A percentile compares a stretch with the other conserved stretches of the same genome.
Conservation (phyloP, 345 rosid genomes). For the Gossypium mustelinum region DNA sequence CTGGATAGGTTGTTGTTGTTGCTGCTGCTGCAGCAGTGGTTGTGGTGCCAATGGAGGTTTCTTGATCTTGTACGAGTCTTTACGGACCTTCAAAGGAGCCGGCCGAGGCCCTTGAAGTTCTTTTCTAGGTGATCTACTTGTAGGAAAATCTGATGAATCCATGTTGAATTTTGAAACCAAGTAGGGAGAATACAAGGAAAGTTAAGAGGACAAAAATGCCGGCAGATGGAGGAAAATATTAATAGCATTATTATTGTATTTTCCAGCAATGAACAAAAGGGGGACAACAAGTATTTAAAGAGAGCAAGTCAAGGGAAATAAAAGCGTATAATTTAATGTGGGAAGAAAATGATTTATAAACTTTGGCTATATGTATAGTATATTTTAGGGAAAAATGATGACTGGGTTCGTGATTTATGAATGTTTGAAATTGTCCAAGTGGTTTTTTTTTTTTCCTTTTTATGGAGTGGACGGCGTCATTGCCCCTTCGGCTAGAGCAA, state of each 20-base stretch:
- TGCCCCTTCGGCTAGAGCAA: conserved; percentile 13
- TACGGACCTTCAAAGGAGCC: conserved; percentile 56
- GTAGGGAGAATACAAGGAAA: neutral
- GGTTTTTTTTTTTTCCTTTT: neutral
- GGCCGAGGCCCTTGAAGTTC: conserved; percentile 88
- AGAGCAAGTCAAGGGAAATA: conserved; percentile 30
- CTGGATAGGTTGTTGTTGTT: conserved; percentile 22
- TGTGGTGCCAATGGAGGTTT: conserved; percentile 57
- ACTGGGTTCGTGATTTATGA: conserved; percentile 29
- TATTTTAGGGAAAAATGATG: conserved; percentile 1
- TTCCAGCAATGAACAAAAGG: neutral
- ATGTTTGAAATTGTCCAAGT: conserved; percentile 39
- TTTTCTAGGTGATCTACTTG: conserved; percentile 53
- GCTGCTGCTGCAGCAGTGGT: neutral
- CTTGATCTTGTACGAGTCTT: conserved; percentile 77
- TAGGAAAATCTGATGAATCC: conserved; percentile 38
- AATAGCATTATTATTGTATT: conserved; percentile 20
- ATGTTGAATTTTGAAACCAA: conserved; percentile 15
- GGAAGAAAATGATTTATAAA: neutral
- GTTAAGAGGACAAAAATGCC: neutral
- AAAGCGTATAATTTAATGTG: neutral
- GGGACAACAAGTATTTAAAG: conserved; percentile 14
- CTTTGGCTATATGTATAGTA: conserved; percentile 16
- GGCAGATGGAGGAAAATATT: neutral
- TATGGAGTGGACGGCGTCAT: conserved; percentile 20